Evolutionary conservation across 2,329 filamentous ascomycete species (phyloP), one percentile per base, ranked within the genome.

Genomic region (Alternaria sp.): DNA sequence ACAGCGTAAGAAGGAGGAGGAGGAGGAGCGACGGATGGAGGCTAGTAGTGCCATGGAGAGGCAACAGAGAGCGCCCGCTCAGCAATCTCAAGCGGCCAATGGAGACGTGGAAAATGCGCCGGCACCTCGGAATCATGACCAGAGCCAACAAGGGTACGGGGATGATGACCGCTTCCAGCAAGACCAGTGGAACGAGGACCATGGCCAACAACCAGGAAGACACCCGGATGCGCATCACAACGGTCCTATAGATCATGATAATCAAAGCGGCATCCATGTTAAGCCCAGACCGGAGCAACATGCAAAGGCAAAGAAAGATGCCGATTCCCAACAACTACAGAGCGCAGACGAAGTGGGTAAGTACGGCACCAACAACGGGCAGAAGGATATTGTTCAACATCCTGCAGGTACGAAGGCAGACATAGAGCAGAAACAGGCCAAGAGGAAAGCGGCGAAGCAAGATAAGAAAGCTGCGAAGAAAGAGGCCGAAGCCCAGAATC

Each of bases 391-490:
- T 11, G 17, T 23, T 31, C 4, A n/a, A 34, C 44, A 4, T 34
- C 29, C 17, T 14, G 21, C 44, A 11, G 7, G 29, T 24, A 34
- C 13, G 29, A 13, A n/a, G 29, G 29, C 17, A 33, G 44, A 34
- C 14, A 23, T 46, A 23, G 31, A 46, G 8, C 3, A 7, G n/a
- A 31, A 23, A 17, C 44, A 11, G 17, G 3, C 2, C 10, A 29
- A 5, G 21, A 46, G 21, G 17, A 34, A 46, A 31, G 1, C 17
- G 10, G 29, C 29, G 39, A 34, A 34, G 4, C 44, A 34, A 23
- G 44, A n/a, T 7, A 46, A 46, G 44, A 46, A 46, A 31, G 29
- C 44, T 14, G 21, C 44, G 29, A 46, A 33, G 7, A 46, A 46
- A 3, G 29, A 46, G 14, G 11, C 44, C 5, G 4, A 46, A 6